A percentile compares a stretch with the other conserved stretches of the same genome.
Conservation (phyloP, 73 alveolate genomes). For the Breviolum minutum region DNA sequence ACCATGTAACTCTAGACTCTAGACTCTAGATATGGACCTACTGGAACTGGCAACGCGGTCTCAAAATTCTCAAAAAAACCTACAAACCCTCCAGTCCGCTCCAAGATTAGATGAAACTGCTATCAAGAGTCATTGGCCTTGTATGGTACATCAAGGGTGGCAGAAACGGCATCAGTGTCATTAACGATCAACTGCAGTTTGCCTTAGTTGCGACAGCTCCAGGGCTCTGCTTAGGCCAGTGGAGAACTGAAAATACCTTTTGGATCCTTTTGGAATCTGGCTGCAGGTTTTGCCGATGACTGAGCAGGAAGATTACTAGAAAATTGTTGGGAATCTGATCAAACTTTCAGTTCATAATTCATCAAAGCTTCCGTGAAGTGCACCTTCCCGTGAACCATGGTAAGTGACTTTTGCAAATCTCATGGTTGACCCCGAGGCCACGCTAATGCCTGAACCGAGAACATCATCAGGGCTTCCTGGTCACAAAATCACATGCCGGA, state of each 20-base stretch:
- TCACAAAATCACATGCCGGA: background rate
- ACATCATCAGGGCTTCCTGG: background rate
- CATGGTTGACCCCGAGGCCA: constrained; percentile 60
- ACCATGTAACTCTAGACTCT: no score
- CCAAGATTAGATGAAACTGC: background rate
- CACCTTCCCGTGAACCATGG: constrained; percentile 93
- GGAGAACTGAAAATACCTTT: background rate
- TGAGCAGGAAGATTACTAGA: background rate
- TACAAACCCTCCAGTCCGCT: background rate
- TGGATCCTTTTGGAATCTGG: background rate
- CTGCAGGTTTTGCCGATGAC: background rate
- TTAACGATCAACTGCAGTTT: constrained; percentile 83
- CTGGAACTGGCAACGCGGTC: background rate
- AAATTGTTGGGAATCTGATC: no score
- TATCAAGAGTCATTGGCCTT: constrained; percentile 58
- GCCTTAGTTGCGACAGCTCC: constrained; percentile 28
- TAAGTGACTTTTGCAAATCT: constrained; percentile 90
- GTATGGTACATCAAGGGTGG: constrained; percentile 88
- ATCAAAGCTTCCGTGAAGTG: constrained; percentile 76
- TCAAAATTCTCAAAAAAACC: background rate
- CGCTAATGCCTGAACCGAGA: constrained; percentile 45
- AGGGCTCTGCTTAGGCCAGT: no score
- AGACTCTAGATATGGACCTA: background rate
- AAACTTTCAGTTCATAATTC: background rate
- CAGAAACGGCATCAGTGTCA: constrained; percentile 91